phyloP scores from a whole-genome alignment of 768 basidiomycete species.

The Epithele typhae region DNA sequence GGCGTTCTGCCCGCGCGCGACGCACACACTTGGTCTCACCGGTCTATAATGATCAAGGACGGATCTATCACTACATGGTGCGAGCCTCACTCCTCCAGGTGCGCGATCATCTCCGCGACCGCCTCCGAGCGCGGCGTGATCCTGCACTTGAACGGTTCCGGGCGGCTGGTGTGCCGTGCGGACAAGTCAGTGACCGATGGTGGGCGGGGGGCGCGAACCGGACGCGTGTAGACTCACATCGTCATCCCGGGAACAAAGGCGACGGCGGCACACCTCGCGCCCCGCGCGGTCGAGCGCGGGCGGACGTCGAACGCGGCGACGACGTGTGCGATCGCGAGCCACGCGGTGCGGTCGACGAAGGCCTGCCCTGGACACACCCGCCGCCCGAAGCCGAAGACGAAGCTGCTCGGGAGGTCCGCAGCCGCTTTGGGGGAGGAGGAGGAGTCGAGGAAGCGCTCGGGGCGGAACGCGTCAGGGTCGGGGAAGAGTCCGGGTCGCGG shows the following conservation, averaged over 20 bases:
- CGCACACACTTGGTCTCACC: too few species aligned
- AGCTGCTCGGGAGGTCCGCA: constrained; percentile 7
- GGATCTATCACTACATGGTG: too few species aligned
- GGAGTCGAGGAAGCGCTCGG: constrained; percentile 42
- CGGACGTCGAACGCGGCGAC: constrained; percentile 42
- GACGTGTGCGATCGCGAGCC: constrained; percentile 40
- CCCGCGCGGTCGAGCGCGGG: constrained; percentile 37
- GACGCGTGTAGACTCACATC: constrained; percentile 26
- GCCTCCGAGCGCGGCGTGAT: constrained; percentile 37
- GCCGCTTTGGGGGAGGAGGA: too few species aligned
- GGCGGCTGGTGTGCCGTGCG: constrained; percentile 32
- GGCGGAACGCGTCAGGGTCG: constrained; percentile 42
- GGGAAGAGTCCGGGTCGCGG: constrained; percentile 28
- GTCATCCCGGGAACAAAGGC: constrained; percentile 41
- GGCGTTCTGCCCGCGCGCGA: too few species aligned
- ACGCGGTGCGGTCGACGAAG: constrained; percentile 44
- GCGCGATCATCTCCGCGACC: background rate
- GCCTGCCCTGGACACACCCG: constrained; percentile 50
- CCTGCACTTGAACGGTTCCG: constrained; percentile 42
- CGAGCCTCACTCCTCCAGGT: background rate
- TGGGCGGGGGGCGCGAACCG: background rate
- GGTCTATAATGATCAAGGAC: too few species aligned
- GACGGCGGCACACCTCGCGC: constrained; percentile 31
- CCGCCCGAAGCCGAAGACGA: constrained; percentile 17
- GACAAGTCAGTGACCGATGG: background rate